Evolutionary conservation across 164 flowering plant genomes (phyloP).

Genomic region (Stephania yunnanensis): DNA sequence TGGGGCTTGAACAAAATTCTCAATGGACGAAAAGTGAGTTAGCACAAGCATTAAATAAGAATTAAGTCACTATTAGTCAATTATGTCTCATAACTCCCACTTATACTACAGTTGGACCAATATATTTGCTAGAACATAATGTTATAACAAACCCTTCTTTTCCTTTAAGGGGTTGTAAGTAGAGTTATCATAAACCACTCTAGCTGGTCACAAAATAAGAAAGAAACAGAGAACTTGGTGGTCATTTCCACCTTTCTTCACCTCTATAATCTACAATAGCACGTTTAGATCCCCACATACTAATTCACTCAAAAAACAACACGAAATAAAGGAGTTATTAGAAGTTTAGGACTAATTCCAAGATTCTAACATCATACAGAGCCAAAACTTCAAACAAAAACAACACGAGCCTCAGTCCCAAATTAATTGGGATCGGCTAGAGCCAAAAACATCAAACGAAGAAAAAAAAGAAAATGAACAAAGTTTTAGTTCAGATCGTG

Average conservation of each 20-base stretch:
- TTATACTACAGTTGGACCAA: no score
- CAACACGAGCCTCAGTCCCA: no score
- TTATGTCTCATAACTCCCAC: neutral
- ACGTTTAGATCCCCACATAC: neutral
- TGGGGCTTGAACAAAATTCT: neutral
- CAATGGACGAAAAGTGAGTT: neutral
- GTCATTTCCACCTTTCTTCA: neutral
- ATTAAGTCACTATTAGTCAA: neutral
- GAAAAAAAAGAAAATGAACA: neutral
- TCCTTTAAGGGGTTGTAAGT: no score
- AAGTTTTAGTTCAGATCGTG: conserved; percentile 10
- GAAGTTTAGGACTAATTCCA: neutral
- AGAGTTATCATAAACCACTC: no score
- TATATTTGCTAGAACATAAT: no score
- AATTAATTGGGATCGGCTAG: no score
- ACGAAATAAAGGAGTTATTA: neutral
- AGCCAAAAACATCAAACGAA: neutral
- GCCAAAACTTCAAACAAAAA: no score
- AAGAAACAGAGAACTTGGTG: no score
- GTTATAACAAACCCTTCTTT: no score
- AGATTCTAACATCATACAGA: neutral
- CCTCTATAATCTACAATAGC: neutral
- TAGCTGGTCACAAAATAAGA: no score
- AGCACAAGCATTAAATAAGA: neutral
- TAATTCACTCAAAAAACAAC: neutral